A percentile compares a stretch with the other conserved stretches of the same genome.
Evolutionary conservation across 768 basidiomycete genomes (phyloP).

Genomic region (Amanita fuliginea): DNA sequence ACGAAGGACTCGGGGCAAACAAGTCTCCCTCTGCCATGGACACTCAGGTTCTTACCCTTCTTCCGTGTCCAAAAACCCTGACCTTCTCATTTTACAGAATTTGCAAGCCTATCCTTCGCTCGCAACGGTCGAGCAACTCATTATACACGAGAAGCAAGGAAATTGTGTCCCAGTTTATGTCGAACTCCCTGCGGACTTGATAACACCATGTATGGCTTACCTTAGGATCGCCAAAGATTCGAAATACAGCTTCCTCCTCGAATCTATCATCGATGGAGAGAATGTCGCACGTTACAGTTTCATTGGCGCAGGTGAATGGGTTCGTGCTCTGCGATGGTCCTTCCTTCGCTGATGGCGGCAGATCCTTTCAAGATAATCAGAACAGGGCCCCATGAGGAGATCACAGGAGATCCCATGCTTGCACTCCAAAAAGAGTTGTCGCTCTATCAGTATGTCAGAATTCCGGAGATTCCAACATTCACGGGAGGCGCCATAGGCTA

Average conservation of each 20-base stretch:
- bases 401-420: conserved; percentile 78
- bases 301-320: conserved; percentile 74
- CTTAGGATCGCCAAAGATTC: conserved; percentile 87
- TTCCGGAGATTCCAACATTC: conserved; percentile 88
- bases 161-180: conserved; percentile 92
- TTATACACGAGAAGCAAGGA: conserved; percentile 72
- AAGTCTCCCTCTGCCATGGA: conserved; percentile 25
- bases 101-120: conserved; percentile 63
- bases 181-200: conserved; percentile 87
- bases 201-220: conserved; percentile 96
- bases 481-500: conserved; percentile 98
- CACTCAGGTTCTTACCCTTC: conserved; percentile 26
- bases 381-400: conserved; percentile 76
- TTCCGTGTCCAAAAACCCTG: neutral
- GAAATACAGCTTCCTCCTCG: conserved; percentile 90
- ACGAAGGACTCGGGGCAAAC: neutral
- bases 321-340: neutral
- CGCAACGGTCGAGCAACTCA: conserved; percentile 63
- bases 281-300: conserved; percentile 91
- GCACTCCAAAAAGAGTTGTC: conserved; percentile 79
- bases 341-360: conserved; percentile 18
- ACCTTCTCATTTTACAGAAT: conserved; percentile 29
- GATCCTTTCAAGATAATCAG: conserved; percentile 91
- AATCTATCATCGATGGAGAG: conserved; percentile 87
- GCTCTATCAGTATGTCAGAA: conserved; percentile 80